phyloP scores from a whole-genome alignment of 805 yeast species.

The Candida corydali region DNA sequence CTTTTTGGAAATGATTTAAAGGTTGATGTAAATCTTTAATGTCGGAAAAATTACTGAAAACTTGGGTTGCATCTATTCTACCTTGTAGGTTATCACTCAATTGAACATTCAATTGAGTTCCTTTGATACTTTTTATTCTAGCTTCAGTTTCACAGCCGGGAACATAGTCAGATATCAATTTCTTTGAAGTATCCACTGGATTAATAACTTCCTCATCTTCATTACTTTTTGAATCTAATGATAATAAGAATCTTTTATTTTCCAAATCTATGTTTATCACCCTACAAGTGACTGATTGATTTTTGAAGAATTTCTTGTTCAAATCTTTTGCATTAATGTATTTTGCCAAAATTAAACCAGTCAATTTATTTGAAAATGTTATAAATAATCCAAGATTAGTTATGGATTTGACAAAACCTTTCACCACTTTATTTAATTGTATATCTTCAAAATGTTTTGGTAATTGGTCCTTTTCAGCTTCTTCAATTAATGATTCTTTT shows the following conservation, averaged over 20 bases:
- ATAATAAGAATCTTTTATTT: conserved; percentile 64
- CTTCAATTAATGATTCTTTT: conserved; percentile 64
- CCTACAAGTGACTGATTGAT: conserved; percentile 69
- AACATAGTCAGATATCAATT: conserved; percentile 44
- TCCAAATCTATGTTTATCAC: conserved; percentile 67
- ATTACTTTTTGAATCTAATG: conserved; percentile 34
- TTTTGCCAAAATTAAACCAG: conserved; percentile 78
- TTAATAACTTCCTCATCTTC: conserved; percentile 37
- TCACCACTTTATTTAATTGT: conserved; percentile 37
- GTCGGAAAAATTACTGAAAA: conserved; percentile 50
- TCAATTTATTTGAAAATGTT: conserved; percentile 71
- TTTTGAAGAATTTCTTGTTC: conserved; percentile 48
- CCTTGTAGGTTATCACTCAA: conserved; percentile 79
- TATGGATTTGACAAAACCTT: conserved; percentile 75
- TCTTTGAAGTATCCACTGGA: conserved; percentile 57
- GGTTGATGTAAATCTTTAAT: conserved; percentile 60
- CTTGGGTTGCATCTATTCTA: conserved; percentile 70
- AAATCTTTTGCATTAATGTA: conserved; percentile 53
- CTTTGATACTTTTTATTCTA: conserved; percentile 56
- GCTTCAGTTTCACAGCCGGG: conserved; percentile 65
- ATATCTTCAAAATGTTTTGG: conserved; percentile 64
- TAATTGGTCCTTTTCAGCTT: conserved; percentile 48
- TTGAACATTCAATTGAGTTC: conserved; percentile 68
- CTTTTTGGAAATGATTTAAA: conserved; percentile 52
- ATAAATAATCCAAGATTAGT: conserved; percentile 83